Evolutionary conservation across 2,329 filamentous ascomycete species (phyloP).

Genomic region (Penicillium hordei): DNA sequence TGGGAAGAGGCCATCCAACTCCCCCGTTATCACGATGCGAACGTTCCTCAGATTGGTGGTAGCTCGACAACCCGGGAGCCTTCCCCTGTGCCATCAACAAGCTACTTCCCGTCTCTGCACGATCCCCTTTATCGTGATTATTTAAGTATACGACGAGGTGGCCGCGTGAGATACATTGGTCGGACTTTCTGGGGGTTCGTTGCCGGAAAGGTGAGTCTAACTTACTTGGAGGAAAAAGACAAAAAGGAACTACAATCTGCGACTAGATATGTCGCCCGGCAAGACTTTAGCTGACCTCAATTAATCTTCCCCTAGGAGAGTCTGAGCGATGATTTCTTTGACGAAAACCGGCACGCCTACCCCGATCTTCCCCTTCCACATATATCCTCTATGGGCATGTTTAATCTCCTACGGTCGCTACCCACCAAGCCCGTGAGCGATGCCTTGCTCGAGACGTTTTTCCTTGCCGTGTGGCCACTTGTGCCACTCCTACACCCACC

Average conservation of each 20-base stretch:
- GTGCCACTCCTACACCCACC: slow-evolving; percentile 5
- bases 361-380: background rate
- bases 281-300: background rate
- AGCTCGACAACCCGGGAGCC: background rate
- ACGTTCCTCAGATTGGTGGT: background rate
- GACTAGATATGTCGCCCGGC: background rate
- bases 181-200: background rate
- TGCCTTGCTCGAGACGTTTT: background rate
- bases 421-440: background rate
- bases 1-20: background rate
- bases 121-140: background rate
- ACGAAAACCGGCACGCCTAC: background rate
- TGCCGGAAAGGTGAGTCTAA: background rate
- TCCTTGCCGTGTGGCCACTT: background rate
- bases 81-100: background rate
- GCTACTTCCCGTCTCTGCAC: background rate
- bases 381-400: background rate
- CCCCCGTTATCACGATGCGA: background rate
- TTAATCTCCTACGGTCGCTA: background rate
- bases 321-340: background rate
- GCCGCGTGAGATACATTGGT: background rate
- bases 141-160: background rate
- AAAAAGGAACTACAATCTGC: background rate
- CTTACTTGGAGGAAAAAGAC: background rate
- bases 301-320: background rate